Evolutionary conservation across 306 rosid species (phyloP), one percentile per base, ranked within the genome.

Genomic region (Ceratonia siliqua): DNA sequence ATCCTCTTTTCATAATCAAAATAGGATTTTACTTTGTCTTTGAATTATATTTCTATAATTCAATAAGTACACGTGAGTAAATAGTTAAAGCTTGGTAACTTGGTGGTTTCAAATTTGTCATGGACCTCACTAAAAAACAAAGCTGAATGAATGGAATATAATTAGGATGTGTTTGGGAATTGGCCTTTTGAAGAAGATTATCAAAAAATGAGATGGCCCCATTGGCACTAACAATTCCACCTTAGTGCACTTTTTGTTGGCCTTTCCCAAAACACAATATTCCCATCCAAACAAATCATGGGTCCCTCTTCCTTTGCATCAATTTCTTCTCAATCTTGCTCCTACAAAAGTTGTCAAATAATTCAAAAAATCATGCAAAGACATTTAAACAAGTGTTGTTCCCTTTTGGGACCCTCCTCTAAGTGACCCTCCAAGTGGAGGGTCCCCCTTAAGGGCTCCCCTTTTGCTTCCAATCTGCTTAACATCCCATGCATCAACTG

Each of bases 181-280:
- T 78, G 66, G 78, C 80, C 67, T 76, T 82, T 78, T 32, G 55
- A 62, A 82, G 63, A 12, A 30, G 5, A 20, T 1, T n/a, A n/a
- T n/a, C n/a, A 9, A 53, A 21, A 71, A 79, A 70, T 27, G 68
- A 1, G 9, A 82, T 80, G 87, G 87, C 61, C 87, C 85, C 77
- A 82, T 66, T 77, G 49, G 76, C 87, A 79, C 82, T 80, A 79
- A 81, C 84, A 84, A 82, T 82, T 82, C 92, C 90, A 88, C 89
- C 84, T 86, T 73, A 87, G 49, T 57, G 82, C 89, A 84, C 96
- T 90, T 93, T 90, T 82, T 90, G 98, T 12, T 80, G 74, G 81
- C 78, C 98, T 87, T 93, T 93, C 66, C 27, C 81, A 56, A 54
- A 57, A 83, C 98, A 90, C 2, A 3, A 62, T 53, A 66, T 72